Evolutionary conservation across 192 early-diverging fungal genomes (phyloP).

Genomic region (Rhizophagus sp.): DNA sequence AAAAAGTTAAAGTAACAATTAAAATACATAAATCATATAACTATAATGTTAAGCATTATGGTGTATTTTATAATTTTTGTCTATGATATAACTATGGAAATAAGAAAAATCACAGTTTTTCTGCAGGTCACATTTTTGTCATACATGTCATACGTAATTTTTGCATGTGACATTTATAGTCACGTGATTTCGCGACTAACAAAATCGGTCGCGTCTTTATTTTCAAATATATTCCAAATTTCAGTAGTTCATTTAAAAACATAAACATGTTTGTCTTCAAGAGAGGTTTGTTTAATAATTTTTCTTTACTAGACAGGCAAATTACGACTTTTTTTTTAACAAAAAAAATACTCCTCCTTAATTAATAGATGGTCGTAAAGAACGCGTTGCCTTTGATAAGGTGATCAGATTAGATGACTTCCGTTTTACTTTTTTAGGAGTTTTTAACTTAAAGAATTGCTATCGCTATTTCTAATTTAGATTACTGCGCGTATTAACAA

Average conservation of each 20-base stretch:
- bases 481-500: conserved; percentile 93
- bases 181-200: too few species aligned
- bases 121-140: too few species aligned
- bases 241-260: not conserved
- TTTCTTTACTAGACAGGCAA: too few species aligned
- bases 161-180: too few species aligned
- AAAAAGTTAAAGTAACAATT: too few species aligned
- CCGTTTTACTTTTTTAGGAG: not conserved
- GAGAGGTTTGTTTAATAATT: conserved; percentile 3
- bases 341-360: not conserved
- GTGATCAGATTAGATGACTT: conserved; percentile 44
- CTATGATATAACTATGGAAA: too few species aligned
- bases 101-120: too few species aligned
- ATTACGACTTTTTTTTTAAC: not conserved
- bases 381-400: conserved; percentile 97
- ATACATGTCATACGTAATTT: too few species aligned
- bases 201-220: too few species aligned
- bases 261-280: conserved; percentile 18
- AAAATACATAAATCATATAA: too few species aligned
- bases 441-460: not conserved
- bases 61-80: too few species aligned
- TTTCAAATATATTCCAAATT: not conserved
- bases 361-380: conserved; percentile 79
- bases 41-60: too few species aligned
- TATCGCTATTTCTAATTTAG: conserved; percentile 22